A percentile compares a stretch with the other conserved stretches of the same genome.
These are phyloP conservation scores for Apiospora koreana DNA, from an alignment of 2,329 filamentous ascomycete genomes.

Conservation along the genomic window DNA sequence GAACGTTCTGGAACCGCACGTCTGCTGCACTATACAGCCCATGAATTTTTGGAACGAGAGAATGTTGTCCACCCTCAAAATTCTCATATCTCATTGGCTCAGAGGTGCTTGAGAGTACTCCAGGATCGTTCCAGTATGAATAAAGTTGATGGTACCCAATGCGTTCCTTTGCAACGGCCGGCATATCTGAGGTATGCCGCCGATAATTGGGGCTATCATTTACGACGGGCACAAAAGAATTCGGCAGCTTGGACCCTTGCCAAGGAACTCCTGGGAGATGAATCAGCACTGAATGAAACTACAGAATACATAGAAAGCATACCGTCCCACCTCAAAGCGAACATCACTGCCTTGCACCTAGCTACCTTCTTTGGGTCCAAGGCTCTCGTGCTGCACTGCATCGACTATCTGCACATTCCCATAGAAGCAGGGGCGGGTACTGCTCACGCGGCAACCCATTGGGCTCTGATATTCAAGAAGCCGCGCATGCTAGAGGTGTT, in stretches of 20 bases:
- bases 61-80: neutral
- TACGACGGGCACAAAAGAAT: neutral
- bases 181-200: neutral
- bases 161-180: no score
- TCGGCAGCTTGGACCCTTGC: neutral
- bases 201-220: neutral
- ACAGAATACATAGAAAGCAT: neutral
- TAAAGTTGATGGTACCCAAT: fast-evolving
- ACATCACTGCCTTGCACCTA: neutral
- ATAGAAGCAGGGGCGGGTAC: neutral
- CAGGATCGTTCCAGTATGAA: neutral
- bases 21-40: neutral
- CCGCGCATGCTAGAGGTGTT: neutral
- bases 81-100: neutral
- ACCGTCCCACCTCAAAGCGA: neutral
- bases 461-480: neutral
- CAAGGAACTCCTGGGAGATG: neutral
- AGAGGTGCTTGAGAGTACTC: neutral
- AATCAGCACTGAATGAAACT: neutral
- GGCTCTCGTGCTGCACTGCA: neutral
- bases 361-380: neutral
- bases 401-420: neutral
- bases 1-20: neutral
- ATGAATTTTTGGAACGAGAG: neutral
- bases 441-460: neutral